A percentile compares a stretch with the other conserved stretches of the same genome.
Evolutionary conservation across 768 basidiomycete genomes (phyloP).

Genomic region (Sistotremastrum niveocremeum): DNA sequence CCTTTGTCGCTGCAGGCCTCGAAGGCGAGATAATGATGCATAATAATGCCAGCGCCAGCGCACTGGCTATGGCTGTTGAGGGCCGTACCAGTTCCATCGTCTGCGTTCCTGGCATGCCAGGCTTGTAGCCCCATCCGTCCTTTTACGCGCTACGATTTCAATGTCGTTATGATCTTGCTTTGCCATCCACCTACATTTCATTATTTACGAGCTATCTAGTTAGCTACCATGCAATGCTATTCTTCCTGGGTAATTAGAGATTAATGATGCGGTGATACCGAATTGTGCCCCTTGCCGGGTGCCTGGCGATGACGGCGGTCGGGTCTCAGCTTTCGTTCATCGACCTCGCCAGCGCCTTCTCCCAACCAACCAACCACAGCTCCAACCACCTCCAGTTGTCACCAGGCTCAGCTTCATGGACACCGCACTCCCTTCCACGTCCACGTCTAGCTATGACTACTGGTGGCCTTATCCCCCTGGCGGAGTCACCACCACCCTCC

Average conservation of each 20-base stretch:
- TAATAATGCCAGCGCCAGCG: slow-evolving; percentile 37
- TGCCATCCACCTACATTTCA: neutral
- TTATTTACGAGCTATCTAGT: neutral
- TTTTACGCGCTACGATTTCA: neutral
- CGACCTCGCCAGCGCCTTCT: neutral
- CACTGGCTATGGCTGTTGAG: slow-evolving; percentile 21
- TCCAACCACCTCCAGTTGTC: slow-evolving; percentile 1
- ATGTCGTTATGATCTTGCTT: neutral
- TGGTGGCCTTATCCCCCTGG: slow-evolving; percentile 27
- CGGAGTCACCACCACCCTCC: slow-evolving; percentile 9
- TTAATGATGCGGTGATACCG: too few relatives aligned
- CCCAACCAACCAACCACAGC: neutral
- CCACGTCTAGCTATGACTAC: slow-evolving; percentile 18
- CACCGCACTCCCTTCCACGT: slow-evolving; percentile 9
- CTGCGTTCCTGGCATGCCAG: slow-evolving; percentile 6
- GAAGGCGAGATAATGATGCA: slow-evolving; percentile 18
- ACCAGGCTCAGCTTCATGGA: neutral
- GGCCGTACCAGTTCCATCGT: slow-evolving; percentile 14
- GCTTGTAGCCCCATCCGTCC: neutral
- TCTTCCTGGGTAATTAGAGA: slow-evolving; percentile 10
- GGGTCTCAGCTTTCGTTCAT: neutral
- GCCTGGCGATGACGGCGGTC: slow-evolving; percentile 1
- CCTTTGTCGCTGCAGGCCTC: slow-evolving; percentile 69
- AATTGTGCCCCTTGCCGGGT: neutral
- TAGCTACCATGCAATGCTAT: slow-evolving; percentile 5